Base-by-base conservation (phyloP, 1,284 basidiomycete genomes). In the Marasmius fiardii region DNA sequence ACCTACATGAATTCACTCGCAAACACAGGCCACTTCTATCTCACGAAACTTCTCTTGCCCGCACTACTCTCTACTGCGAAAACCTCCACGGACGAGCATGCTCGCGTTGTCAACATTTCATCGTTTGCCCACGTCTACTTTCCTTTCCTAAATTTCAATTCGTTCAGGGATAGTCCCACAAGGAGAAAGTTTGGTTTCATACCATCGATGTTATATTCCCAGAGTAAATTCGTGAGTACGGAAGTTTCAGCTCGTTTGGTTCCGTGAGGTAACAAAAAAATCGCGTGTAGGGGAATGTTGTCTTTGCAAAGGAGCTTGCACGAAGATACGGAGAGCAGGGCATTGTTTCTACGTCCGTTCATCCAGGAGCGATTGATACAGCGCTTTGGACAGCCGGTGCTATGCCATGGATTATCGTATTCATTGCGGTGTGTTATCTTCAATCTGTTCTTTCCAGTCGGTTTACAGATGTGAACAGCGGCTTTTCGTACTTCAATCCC, bases 71-170 rank as follows among this genome's bases (percentile, higher is more conserved):
- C 61, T 1, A 67, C 68, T 1, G 62, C 67, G 0, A 60, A 64
- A 23, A 63, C 65, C 11, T 56, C 59, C 7, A 56, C 63, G 4
- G 66, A 57, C 28, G 37, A 58, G 44, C 49, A 60, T 64, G 59
- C 52, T 23, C 62, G 83, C 18, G 68, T 85, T 34, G 67, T 85
- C 59, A 68, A 69, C 57, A 72, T 75, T 8, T 73, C 77, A 0
- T 83, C 81, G 1, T 57, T 57, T 1, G 66, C 28, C 1, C 63
- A 66, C 44, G 23, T 63, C 43, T 70, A 61, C 44, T 54, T 3
- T 26, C 52, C 16, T 64, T 66, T 20, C 34, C 60, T 65, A 45
- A 51, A 68, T 48, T 74, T 65, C 51, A 65, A 71, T 14, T 68
- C 74, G 0, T 67, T 81, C 56, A 72, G 69, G 51, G 74, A 73